phyloP scores from a whole-genome alignment of 1,139 yeast species.

The Yamadazyma buinensis region DNA sequence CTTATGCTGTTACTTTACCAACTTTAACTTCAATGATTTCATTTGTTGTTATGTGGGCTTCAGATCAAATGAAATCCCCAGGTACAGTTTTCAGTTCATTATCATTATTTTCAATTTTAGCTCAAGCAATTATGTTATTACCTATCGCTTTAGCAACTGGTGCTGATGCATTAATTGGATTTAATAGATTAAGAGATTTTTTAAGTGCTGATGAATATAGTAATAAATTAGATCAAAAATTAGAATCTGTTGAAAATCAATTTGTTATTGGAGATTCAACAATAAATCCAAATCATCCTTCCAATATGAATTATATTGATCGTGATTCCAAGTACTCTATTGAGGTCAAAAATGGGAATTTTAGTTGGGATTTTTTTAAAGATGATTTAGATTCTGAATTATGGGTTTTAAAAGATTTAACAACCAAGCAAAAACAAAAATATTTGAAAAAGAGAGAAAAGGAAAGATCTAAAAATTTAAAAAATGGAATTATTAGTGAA shows the following conservation, averaged over 20 bases:
- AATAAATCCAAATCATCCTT: slow-evolving; percentile 1
- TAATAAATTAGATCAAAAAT: slow-evolving; percentile 19
- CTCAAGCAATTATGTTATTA: slow-evolving; percentile 48
- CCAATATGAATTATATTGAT: neutral
- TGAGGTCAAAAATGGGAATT: slow-evolving; percentile 28
- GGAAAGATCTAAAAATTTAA: slow-evolving; percentile 6
- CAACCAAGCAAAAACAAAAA: slow-evolving; percentile 15
- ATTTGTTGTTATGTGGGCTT: slow-evolving; percentile 44
- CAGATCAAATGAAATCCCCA: slow-evolving; percentile 30
- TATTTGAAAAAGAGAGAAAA: slow-evolving; percentile 16
- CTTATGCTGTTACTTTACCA: slow-evolving; percentile 46
- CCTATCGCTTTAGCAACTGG: slow-evolving; percentile 54
- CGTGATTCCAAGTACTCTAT: slow-evolving; percentile 13
- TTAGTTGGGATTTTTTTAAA: slow-evolving; percentile 33
- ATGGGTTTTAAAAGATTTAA: slow-evolving; percentile 21
- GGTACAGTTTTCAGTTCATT: slow-evolving; percentile 50
- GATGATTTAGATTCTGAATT: slow-evolving; percentile 24
- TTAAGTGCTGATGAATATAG: slow-evolving; percentile 37
- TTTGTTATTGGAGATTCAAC: slow-evolving; percentile 19
- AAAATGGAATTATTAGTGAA: neutral
- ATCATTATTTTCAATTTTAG: slow-evolving; percentile 48
- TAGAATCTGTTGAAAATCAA: slow-evolving; percentile 14
- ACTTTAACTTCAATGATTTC: slow-evolving; percentile 38
- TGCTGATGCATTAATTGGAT: slow-evolving; percentile 53
- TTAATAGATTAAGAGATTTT: slow-evolving; percentile 42